Conservation (phyloP, 2,329 filamentous ascomycete species). For the Metarhizium humberi region DNA sequence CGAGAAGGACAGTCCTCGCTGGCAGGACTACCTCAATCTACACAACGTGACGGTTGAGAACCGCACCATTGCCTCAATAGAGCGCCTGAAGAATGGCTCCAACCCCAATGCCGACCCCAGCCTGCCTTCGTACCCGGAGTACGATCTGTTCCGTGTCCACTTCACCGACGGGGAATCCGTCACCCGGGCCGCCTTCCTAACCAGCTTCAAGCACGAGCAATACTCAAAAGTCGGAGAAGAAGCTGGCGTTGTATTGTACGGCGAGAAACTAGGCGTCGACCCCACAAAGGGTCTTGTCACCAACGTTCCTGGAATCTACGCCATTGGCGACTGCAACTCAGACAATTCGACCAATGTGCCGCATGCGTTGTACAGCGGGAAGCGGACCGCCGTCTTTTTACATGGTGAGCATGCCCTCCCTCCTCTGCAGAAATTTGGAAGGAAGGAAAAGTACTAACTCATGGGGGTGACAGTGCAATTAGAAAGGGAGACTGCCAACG, state of each 20-base stretch:
- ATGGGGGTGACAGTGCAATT: constrained; percentile 24
- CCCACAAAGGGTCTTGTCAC: constrained; percentile 34
- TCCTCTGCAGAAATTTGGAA: neutral
- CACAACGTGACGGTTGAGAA: constrained; percentile 47
- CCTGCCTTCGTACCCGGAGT: constrained; percentile 34
- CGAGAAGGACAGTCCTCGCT: constrained; percentile 31
- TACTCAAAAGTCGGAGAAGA: constrained; percentile 34
- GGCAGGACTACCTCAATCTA: constrained; percentile 37
- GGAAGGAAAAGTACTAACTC: neutral
- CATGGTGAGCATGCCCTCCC: constrained; percentile 35
- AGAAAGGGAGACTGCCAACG: constrained; percentile 27
- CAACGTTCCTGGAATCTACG: constrained; percentile 45
- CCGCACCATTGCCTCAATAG: constrained; percentile 39
- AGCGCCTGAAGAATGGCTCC: constrained; percentile 32
- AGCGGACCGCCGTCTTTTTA: constrained; percentile 45
- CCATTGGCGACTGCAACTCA: constrained; percentile 50
- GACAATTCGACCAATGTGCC: constrained; percentile 53
- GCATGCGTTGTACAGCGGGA: constrained; percentile 51
- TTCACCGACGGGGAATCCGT: constrained; percentile 36
- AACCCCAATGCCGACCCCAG: constrained; percentile 28
- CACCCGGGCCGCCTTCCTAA: constrained; percentile 41
- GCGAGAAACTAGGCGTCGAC: constrained; percentile 34
- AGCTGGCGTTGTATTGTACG: constrained; percentile 35
- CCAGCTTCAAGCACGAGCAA: constrained; percentile 38
- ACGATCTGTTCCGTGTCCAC: constrained; percentile 45